A percentile compares a stretch with the other conserved stretches of the same genome.
Evolutionary conservation across 2,329 filamentous ascomycete species (phyloP).

Genomic region (Xylariales sp.): DNA sequence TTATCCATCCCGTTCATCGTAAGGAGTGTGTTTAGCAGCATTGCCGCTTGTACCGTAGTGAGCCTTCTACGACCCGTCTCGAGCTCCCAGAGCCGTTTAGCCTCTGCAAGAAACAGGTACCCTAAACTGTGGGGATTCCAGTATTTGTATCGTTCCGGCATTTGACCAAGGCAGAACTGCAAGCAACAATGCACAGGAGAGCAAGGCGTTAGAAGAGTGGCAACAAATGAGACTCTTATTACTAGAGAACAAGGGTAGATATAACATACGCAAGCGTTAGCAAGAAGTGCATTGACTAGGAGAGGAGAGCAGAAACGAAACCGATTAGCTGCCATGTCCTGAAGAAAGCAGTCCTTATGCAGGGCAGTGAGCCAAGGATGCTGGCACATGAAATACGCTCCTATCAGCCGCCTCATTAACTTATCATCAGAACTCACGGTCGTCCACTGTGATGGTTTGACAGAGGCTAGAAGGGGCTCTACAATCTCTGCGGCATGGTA

Average conservation of each 20-base stretch:
- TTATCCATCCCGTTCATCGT: slow-evolving; percentile 29
- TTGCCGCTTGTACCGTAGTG: slow-evolving; percentile 27
- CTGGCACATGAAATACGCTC: background rate
- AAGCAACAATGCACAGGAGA: too few relatives aligned
- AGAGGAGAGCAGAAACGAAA: background rate
- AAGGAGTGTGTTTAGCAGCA: slow-evolving; percentile 22
- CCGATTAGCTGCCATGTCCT: background rate
- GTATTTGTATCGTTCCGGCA: slow-evolving; percentile 22
- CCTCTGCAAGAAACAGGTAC: slow-evolving; percentile 31
- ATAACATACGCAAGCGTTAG: slow-evolving; percentile 1
- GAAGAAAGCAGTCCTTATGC: background rate
- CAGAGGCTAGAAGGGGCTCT: background rate
- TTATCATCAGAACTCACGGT: slow-evolving; percentile 1
- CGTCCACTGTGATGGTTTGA: background rate
- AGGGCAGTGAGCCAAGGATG: background rate
- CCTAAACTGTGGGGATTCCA: slow-evolving; percentile 28
- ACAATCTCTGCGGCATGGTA: slow-evolving; percentile 2
- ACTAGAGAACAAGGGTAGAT: background rate
- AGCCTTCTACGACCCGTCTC: slow-evolving; percentile 20
- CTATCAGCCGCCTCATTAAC: background rate
- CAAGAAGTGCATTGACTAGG: slow-evolving; percentile 1
- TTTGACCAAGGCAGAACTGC: slow-evolving; percentile 21
- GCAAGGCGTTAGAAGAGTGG: too few relatives aligned
- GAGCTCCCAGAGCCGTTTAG: slow-evolving; percentile 28
- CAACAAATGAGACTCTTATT: too few relatives aligned